phyloP scores from a whole-genome alignment of 2,329 filamentous ascomycete genomes.

The Xylariaceae sp. region DNA sequence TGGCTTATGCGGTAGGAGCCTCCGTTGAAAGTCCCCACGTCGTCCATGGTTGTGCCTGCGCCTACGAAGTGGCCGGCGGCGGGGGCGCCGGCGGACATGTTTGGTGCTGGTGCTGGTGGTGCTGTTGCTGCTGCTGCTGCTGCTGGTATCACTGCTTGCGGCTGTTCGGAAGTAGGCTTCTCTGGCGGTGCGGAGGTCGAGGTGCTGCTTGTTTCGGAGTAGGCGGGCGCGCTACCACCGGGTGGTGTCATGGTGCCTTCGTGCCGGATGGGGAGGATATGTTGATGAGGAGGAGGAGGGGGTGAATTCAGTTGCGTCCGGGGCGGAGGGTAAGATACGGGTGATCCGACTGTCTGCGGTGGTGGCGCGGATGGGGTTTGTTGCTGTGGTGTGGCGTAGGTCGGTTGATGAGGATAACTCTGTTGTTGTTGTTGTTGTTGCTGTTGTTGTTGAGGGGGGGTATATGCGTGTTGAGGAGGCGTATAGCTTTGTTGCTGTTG shows the following conservation, averaged over 20 bases:
- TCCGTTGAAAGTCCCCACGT: constrained; percentile 94
- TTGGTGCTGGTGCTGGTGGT: constrained; percentile 25
- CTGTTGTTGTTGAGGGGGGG: constrained; percentile 28
- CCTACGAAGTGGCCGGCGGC: constrained; percentile 56
- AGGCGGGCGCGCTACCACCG: constrained; percentile 21
- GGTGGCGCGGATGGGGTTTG: constrained; percentile 32
- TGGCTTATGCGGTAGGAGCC: constrained; percentile 92
- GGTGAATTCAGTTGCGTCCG: constrained; percentile 9
- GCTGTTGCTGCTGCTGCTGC: constrained; percentile 16
- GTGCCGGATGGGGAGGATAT: constrained; percentile 34
- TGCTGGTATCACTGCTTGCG: constrained; percentile 11
- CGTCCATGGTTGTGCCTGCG: constrained; percentile 61
- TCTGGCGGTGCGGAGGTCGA: constrained; percentile 29
- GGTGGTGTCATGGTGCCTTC: constrained; percentile 30
- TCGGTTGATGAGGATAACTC: constrained; percentile 22
- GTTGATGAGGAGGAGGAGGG: constrained; percentile 29
- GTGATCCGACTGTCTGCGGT: constrained; percentile 32
- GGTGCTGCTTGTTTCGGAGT: constrained; percentile 23
- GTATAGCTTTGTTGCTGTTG: constrained; percentile 19
- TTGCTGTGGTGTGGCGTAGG: constrained; percentile 31
- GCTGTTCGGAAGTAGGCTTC: constrained; percentile 23
- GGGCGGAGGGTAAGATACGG: constrained; percentile 31
- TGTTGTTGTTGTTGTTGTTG: constrained; percentile 9
- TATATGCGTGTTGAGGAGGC: constrained; percentile 28
- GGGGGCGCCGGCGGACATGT: constrained; percentile 37